Percentiles rank a stretch among this genome's conserved stretches.
Evolutionary conservation across 2,329 filamentous ascomycete genomes (phyloP).

Genomic region (Fusarium sarcochroum): DNA sequence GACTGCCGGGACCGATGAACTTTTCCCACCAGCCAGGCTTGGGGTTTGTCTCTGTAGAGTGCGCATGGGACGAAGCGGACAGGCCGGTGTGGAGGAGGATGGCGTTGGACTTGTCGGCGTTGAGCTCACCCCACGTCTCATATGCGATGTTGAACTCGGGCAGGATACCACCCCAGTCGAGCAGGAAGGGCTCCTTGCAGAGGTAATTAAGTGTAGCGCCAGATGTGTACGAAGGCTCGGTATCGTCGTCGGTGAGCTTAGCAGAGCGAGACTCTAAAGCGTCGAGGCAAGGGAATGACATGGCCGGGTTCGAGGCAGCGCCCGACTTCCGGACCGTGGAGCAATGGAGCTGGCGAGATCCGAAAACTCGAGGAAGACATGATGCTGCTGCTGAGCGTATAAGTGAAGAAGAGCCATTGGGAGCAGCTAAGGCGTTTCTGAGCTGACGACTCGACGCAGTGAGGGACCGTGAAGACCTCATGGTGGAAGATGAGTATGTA

Average conservation of each 20-base stretch:
- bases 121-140: conserved; percentile 90
- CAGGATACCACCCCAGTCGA: conserved; percentile 96
- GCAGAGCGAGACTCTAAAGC: conserved; percentile 84
- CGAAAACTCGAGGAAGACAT: conserved; percentile 18
- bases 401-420: background rate
- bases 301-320: conserved; percentile 80
- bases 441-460: conserved; percentile 40
- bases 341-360: conserved; percentile 45
- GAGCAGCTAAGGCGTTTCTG: conserved; percentile 13
- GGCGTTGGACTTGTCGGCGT: conserved; percentile 85
- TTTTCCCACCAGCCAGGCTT: conserved; percentile 99
- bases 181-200: conserved; percentile 79
- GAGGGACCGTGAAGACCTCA: conserved; percentile 45
- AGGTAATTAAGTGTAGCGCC: conserved; percentile 86
- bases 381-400: background rate
- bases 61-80: conserved; percentile 96
- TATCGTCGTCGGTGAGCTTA: conserved; percentile 77
- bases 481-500: conserved; percentile 21
- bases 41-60: conserved; percentile 87
- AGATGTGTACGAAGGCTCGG: conserved; percentile 94
- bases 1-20: conserved; percentile 90
- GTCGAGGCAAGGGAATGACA: conserved; percentile 92
- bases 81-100: conserved; percentile 94
- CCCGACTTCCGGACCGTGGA: conserved; percentile 46
- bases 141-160: conserved; percentile 92